Base-by-base conservation (phyloP, 2,329 filamentous ascomycete species). In the Nemania bipapillata region DNA sequence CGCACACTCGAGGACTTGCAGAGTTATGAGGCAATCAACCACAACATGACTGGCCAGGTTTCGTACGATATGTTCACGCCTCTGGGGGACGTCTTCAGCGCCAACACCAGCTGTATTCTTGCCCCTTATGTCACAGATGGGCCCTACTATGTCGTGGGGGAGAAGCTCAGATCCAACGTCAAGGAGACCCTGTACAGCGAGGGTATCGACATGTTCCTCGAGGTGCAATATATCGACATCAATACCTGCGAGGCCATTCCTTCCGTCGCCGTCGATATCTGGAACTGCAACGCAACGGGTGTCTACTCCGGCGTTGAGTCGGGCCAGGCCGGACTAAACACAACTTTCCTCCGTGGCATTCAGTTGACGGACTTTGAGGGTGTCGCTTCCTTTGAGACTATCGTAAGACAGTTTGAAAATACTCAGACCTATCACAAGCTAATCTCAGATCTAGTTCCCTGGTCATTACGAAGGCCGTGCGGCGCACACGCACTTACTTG, bases 341-440 rank as follows among this genome's bases (percentile, higher is more conserved):
- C 79, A 5, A 85, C 82, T 9, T 86, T 81, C 77, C 79, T 86
- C 3, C 81, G 85, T 17, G 85, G 85, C 53, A 80, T 86, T 63
- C 82, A 84, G 72, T 69, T 80, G 32, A 83, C 83, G 1, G 80
- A 86, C 69, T 66, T 76, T 26, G 81, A 85, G 20, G 84, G 85
- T 54, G 81, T 86, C 8, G 82, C 81, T 11, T 75, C 76, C 54
- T 86, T 86, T 70, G 80, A 83, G 50, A 86, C 83, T 8, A 80
- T 81, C 24, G 66, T 69, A 69, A 66, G 63, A 45, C 7, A 49
- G 9, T 12, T n/a, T 3, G 30, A 4, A 4, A 20, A 11, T 12
- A 4, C 35, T 5, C 0, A 47, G 11, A 9, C 22, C 11, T 8
- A 57, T 57, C 28, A 8, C n/a, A 28, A 35, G 42, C 58, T 66